phyloP scores from a whole-genome alignment of 108 stramenopile genomes.

The Hondaea fermentalgiana region DNA sequence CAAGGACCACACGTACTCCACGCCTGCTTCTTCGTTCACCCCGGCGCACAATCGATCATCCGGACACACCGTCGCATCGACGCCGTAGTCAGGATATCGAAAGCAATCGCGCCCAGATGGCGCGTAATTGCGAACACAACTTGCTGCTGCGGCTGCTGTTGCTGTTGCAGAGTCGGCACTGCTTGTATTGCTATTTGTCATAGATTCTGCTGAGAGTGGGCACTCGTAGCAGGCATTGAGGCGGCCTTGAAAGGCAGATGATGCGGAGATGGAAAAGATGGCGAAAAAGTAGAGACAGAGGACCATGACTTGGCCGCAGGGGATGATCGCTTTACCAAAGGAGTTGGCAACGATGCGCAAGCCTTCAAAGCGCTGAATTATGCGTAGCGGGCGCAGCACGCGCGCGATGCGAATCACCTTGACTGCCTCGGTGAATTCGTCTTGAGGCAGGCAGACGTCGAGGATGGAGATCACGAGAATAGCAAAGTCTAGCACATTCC shows the following conservation, averaged over 20 bases:
- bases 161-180: no score
- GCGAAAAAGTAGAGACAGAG: conserved; percentile 46
- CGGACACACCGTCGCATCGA: not conserved
- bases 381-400: conserved; percentile 56
- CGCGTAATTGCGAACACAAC: not conserved
- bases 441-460: conserved; percentile 19
- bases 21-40: not conserved
- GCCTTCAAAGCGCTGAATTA: conserved; percentile 53
- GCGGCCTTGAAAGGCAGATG: conserved; percentile 52
- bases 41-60: not conserved
- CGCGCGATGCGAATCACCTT: conserved; percentile 42
- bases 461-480: conserved; percentile 39
- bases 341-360: conserved; percentile 59
- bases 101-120: not conserved
- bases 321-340: conserved; percentile 43
- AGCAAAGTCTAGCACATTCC: conserved; percentile 47
- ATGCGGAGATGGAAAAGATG: conserved; percentile 57
- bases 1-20: not conserved
- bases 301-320: conserved; percentile 43
- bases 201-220: not conserved
- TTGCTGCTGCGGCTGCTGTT: no score
- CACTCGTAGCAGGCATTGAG: conserved; percentile 43
- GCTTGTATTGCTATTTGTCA: no score
- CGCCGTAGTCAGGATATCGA: not conserved
- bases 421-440: conserved; percentile 9